Base-by-base conservation (phyloP, 345 rosid species). In the Sonneratia caseolaris region DNA sequence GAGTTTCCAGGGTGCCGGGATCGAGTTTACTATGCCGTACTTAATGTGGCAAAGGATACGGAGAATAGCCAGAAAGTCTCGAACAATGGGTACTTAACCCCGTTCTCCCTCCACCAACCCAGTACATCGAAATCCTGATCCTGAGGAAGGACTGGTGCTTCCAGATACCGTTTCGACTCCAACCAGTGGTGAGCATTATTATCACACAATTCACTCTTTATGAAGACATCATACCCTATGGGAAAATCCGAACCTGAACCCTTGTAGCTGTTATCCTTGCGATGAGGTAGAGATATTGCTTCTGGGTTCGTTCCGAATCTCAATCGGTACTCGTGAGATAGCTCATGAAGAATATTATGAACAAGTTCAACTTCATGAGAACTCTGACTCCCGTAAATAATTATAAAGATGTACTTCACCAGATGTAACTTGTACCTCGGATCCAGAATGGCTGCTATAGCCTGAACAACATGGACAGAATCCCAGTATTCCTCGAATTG, bases 401-500 rank as follows among this genome's bases (percentile, higher is more conserved):
- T 48, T 47, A 69, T 47, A 37, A 69, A 69, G 27, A 45, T 47
- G 56, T 43, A 69, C 37, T 69, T 13, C 36, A 69, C 71, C 59
- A 69, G 12, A 15, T 47, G 19, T 37, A 69, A 32, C 59, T 69
- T 69, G 55, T 69, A 69, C 71, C 71, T 45, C 32, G 71, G 71
- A 59, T 69, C 71, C 56, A 69, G 47, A 14, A 69, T 15, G 15
- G 57, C 55, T n/a, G 71, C 71, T 69, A 69, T 69, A 18, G 71
- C 59, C 9, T 47, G 6, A 51, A 69, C 71, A 14, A 47, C 38
- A 9, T 69, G 71, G 12, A 43, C 56, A 35, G 57, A 47, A 19
- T 69, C 37, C 71, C 71, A 69, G 71, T 43, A 69, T 42, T 69
- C 71, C 35, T 69, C 71, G 14, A 69, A 47, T 24, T 47, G 47